Conservation (phyloP, 2,329 filamentous ascomycete species). For the Pyricularia pennisetigena region DNA sequence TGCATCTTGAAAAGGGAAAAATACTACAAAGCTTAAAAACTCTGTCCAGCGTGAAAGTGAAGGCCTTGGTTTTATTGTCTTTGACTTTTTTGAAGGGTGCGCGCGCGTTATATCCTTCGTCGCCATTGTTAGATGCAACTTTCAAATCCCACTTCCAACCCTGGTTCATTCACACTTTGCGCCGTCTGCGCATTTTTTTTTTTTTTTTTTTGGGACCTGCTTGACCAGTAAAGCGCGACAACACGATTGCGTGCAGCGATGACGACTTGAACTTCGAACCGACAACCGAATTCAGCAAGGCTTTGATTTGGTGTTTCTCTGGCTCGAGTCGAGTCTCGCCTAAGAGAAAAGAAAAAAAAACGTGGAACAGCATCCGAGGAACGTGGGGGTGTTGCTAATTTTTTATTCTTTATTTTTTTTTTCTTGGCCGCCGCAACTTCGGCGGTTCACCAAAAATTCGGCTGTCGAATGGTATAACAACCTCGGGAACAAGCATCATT, state of each 20-base stretch:
- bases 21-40: not conserved
- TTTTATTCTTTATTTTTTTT: not conserved
- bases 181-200: not conserved
- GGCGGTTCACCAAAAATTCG: not conserved
- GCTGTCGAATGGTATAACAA: not conserved
- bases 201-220: not conserved
- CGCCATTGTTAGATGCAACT: not conserved
- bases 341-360: not conserved
- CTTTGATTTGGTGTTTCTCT: constrained; percentile 3
- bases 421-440: not conserved
- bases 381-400: not conserved
- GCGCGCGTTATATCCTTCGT: not conserved
- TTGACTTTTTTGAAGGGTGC: no score
- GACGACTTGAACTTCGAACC: constrained; percentile 10
- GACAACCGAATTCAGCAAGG: not conserved
- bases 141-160: not conserved
- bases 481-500: not conserved
- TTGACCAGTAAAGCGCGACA: not conserved
- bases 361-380: not conserved
- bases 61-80: not conserved
- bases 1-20: not conserved
- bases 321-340: not conserved
- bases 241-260: constrained; percentile 13
- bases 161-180: not conserved
- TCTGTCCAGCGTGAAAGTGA: not conserved